Evolutionary conservation across 805 yeast genomes (phyloP).

Genomic region (Cyberlindnera nakhonratchasimensis): DNA sequence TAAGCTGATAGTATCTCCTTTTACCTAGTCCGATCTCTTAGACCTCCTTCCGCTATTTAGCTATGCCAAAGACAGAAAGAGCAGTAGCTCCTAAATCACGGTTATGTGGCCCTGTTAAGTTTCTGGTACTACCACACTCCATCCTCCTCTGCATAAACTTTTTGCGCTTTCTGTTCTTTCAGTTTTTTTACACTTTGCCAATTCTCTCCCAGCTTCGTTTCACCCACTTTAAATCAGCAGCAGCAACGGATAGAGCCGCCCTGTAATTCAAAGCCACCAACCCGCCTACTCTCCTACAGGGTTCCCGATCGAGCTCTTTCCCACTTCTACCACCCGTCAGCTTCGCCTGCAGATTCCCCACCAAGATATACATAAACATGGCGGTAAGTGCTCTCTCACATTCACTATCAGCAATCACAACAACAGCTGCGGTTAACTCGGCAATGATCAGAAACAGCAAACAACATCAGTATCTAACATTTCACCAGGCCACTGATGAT

Average conservation of each 20-base stretch:
- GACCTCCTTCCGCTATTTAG: no score
- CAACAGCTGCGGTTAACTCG: not conserved
- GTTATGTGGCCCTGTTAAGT: not conserved
- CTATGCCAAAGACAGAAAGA: no score
- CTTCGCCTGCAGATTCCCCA: not conserved
- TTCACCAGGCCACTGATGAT: not conserved
- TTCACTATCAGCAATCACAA: not conserved
- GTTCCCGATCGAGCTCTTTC: not conserved
- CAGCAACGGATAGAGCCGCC: not conserved
- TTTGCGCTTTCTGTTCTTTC: constrained; percentile 4
- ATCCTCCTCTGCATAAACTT: constrained; percentile 5
- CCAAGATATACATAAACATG: not conserved
- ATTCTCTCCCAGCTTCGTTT: not conserved
- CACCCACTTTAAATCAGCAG: not conserved
- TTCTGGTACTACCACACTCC: no score
- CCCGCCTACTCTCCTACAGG: no score
- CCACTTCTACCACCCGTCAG: not conserved
- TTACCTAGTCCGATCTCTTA: no score
- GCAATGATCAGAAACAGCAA: not conserved
- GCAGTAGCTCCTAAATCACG: not conserved
- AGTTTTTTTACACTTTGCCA: not conserved
- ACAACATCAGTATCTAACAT: not conserved
- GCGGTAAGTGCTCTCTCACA: not conserved
- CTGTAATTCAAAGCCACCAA: no score
- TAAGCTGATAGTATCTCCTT: no score